Evolutionary conservation across 805 yeast genomes (phyloP), one percentile per base, ranked within the genome.

Genomic region (Myxozyma udenii): DNA sequence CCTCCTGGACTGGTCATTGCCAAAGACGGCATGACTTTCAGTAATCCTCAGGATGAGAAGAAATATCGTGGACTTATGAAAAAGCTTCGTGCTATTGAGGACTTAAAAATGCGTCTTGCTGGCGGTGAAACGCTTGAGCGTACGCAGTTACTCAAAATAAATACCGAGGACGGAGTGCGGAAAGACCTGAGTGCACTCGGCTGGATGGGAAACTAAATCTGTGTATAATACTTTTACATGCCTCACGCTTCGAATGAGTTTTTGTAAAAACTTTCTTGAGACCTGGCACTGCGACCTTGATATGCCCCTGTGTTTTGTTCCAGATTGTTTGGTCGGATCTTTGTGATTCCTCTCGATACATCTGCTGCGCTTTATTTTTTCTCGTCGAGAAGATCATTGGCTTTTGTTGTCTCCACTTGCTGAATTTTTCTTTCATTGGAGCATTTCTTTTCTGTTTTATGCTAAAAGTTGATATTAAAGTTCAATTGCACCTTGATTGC

Each of bases 1-100:
- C 52, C 60, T 14, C 53, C 65, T 7, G 54, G 58, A 11, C 36
- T 41, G 14, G 43, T 32, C 7, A 26, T 39, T 14, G 32, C 45
- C 5, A 44, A 45, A 30, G 35, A 41, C 35, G 58, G 57, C n/a
- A 18, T 46, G 14, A 46, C 48, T 2, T 52, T 52, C 28, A 46
- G 41, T 36, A 42, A 38, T 25, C 46, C 58, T 9, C 76, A 87
- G 37, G 97, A 91, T 70, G 98, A 91, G 63, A 93, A 90, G 77
- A 89, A 90, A 71, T 83, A 88, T 58, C 80, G 98, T 68, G 82
- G 93, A 28, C 76, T 93, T 67, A 77, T 90, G 70, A 93, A 93
- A 74, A 93, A 93, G 71, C 78, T 91, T 58, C 79, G 98, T 65
- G 97, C 98, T n/a, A 93, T 93, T 62, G 95, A 90, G 69, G 82